Conservation (phyloP, 345 rosid genomes). For the Isatis tinctoria region DNA sequence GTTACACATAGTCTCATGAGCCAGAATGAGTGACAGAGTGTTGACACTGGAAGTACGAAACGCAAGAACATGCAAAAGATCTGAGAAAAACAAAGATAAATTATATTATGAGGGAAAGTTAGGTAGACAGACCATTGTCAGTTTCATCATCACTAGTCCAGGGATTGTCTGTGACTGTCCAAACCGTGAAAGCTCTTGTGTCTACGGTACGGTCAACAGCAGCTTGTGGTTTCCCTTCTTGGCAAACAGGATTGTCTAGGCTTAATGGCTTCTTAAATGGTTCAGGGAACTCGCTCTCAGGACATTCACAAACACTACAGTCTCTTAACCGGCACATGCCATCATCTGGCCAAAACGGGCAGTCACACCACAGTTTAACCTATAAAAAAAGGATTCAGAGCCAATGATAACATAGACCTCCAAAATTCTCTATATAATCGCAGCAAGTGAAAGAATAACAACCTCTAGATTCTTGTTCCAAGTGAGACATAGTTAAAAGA, state of each 20-base stretch:
- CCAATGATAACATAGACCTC: not conserved
- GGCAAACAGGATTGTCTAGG: conserved; percentile 64
- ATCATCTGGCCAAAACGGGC: conserved; percentile 98
- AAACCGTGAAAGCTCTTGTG: conserved; percentile 68
- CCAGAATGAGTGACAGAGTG: not conserved
- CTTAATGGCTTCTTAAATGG: conserved; percentile 63
- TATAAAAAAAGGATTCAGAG: conserved; percentile 28
- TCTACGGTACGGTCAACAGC: conserved; percentile 87
- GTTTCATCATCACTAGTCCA: conserved; percentile 98
- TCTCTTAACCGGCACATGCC: conserved; percentile 93
- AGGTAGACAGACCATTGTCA: conserved; percentile 57
- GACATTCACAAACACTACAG: conserved; percentile 97
- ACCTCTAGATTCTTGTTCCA: not conserved
- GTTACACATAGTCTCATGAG: not conserved
- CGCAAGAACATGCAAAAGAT: not conserved
- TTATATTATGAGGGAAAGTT: not conserved
- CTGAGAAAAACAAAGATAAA: not conserved
- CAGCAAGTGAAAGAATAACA: not conserved
- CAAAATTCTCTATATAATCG: not conserved
- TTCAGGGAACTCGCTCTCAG: conserved; percentile 88
- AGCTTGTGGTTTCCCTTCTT: conserved; percentile 93
- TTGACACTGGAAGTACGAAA: conserved; percentile 3
- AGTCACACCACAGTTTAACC: conserved; percentile 97
- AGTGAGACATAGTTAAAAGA: not conserved
- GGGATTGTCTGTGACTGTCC: conserved; percentile 90